Conservation (phyloP, 192 early-diverging fungal species). For the Mortierella hygrophila region DNA sequence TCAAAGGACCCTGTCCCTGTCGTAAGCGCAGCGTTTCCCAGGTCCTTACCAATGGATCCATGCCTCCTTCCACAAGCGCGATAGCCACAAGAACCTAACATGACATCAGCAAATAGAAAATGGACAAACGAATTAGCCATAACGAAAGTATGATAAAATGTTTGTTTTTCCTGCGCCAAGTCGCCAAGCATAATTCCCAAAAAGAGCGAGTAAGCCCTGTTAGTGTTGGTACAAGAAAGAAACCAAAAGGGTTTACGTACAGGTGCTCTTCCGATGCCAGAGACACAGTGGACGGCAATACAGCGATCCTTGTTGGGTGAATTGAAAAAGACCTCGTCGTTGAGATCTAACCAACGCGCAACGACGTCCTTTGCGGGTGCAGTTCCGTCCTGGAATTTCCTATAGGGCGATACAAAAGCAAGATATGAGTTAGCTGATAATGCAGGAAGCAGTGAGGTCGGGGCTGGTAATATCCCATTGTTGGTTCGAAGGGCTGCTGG, state of each 20-base stretch:
- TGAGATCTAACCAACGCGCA: conserved; percentile 58
- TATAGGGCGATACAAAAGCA: neutral
- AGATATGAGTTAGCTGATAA: neutral
- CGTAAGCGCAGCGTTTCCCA: neutral
- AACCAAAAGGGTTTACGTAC: conserved; percentile 50
- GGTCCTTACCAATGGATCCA: conserved; percentile 72
- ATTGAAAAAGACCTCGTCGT: conserved; percentile 45
- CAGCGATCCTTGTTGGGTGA: conserved; percentile 17
- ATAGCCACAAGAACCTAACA: conserved; percentile 73
- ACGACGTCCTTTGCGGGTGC: conserved; percentile 61
- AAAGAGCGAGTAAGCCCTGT: neutral
- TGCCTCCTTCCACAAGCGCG: conserved; percentile 79
- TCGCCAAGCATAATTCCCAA: neutral
- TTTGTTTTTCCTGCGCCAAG: neutral
- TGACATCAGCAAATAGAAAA: neutral
- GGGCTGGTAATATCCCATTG: neutral
- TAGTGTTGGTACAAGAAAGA: neutral
- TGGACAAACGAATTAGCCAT: neutral
- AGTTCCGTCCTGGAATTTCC: conserved; percentile 77
- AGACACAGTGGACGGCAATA: conserved; percentile 79
- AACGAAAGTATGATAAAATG: neutral
- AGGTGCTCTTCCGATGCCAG: conserved; percentile 84
- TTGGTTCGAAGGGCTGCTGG: neutral
- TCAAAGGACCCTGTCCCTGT: neutral
- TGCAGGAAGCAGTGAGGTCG: neutral